Evolutionary conservation across 441 rosid genomes (phyloP), one percentile per base, ranked within the genome.

Genomic region (Erysimum cheiri): DNA sequence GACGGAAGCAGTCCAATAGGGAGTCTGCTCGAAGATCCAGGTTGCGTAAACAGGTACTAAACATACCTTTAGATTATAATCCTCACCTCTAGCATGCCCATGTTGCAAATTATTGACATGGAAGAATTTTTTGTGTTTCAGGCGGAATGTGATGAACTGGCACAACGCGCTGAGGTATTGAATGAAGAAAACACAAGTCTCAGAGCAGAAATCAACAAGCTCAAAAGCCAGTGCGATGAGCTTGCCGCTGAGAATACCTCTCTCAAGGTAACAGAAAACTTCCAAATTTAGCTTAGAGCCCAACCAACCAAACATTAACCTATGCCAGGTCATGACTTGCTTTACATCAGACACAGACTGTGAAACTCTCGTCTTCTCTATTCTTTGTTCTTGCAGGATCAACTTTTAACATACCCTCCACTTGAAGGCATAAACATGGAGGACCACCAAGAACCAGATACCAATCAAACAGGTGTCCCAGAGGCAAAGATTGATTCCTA

Each of bases 1-100:
- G 86, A 87, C 85, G 97, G 73, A 94, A 94, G 81, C 94, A 92
- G 75, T 94, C 99, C 47, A 94, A 94, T 80, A 84, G 98, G 74
- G 99, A 92, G 81, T 92, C 98, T 66, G 99, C 99, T 70, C 89
- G 96, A 13, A 85, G 97, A 46, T 94, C 99, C 53, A 84, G 99
- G 79, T 75, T 94, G 84, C 98, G 99, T 61, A 94, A 94, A 78
- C 98, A 92, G 94, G 97, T 94, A 59, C 44, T 26, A n/a, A 56
- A 78, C 41, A 64, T 31, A 7, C 15, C 37, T 32, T 64, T 14
- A 33, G 56, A 64, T 37, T 5, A 24, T 50, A 11, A 50, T 24
- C 33, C 14, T 50, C 13, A 60, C 17, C 17, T 58, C 4, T 62
- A 24, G 48, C 76, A 61, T 36, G 1, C 12, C 26, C 1, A 15